Evolutionary conservation across 257 asterid species (phyloP).

Genomic region (Echites panduratus): DNA sequence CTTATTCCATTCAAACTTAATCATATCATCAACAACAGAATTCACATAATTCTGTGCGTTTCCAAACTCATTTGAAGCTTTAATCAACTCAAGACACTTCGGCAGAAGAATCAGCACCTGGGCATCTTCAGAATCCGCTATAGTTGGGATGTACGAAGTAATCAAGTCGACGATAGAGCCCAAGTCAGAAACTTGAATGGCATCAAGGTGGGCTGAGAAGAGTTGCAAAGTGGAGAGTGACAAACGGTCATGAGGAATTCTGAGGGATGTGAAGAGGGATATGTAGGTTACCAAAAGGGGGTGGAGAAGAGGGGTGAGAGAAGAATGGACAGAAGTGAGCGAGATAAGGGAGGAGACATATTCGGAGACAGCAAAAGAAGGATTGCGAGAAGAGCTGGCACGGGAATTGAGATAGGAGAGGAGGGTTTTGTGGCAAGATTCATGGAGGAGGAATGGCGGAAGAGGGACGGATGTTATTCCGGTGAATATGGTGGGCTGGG

Average conservation of each 20-base stretch:
- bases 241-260: conserved; percentile 54
- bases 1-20: conserved; percentile 54
- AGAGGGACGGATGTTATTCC: conserved; percentile 14
- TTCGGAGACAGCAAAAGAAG: conserved; percentile 48
- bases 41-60: conserved; percentile 37
- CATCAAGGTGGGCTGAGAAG: conserved; percentile 48
- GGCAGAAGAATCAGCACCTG: conserved; percentile 54
- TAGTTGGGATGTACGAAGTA: conserved; percentile 34
- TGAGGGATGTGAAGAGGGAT: conserved; percentile 47
- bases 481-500: conserved; percentile 19
- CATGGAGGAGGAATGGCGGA: conserved; percentile 54
- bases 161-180: conserved; percentile 34
- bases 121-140: conserved; percentile 52
- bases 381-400: conserved; percentile 36
- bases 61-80: conserved; percentile 50
- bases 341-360: conserved; percentile 57
- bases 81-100: conserved; percentile 51
- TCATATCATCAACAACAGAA: conserved; percentile 43
- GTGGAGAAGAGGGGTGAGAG: conserved; percentile 51
- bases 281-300: conserved; percentile 44
- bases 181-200: conserved; percentile 32
- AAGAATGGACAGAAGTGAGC: conserved; percentile 44
- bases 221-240: conserved; percentile 54
- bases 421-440: conserved; percentile 46
- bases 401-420: conserved; percentile 59